phyloP scores from a whole-genome alignment of 176 grass and related monocot species.

The Oryza nivara region DNA sequence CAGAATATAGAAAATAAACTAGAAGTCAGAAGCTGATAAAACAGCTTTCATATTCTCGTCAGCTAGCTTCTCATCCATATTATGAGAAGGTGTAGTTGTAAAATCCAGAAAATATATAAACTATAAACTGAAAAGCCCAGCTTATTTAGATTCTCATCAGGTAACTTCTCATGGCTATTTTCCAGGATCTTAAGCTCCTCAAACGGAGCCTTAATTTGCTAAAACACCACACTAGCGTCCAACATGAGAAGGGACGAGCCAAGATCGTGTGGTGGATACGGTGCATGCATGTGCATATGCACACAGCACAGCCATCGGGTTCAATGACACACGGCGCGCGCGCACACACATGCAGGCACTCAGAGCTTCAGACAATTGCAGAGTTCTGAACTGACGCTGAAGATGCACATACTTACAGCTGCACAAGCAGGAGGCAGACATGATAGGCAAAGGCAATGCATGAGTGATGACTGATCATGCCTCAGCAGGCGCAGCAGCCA shows the following conservation, averaged over 20 bases:
- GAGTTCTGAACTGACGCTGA: background rate
- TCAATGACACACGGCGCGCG: background rate
- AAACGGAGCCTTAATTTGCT: background rate
- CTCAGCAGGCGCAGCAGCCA: background rate
- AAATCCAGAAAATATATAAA: too few species aligned
- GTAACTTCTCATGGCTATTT: too few species aligned
- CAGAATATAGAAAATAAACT: too few species aligned
- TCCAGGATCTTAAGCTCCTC: too few species aligned
- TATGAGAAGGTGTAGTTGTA: too few species aligned
- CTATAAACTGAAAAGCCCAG: too few species aligned
- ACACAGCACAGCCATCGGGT: too few species aligned
- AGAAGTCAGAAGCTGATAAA: too few species aligned
- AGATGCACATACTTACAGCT: background rate
- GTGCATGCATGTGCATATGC: slow-evolving; percentile 33
- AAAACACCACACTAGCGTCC: slow-evolving; percentile 22
- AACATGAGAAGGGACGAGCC: slow-evolving; percentile 24
- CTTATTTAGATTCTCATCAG: too few species aligned
- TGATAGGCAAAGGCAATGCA: background rate
- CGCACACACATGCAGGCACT: background rate
- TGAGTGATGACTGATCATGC: background rate
- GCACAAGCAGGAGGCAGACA: background rate
- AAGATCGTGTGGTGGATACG: slow-evolving; percentile 43
- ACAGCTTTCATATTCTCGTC: too few species aligned
- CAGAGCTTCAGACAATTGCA: background rate
- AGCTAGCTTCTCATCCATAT: too few species aligned